Percentiles rank a stretch among this genome's conserved stretches.
Conservation (phyloP, 768 basidiomycete genomes). For the Melanogaster broomeanus region DNA sequence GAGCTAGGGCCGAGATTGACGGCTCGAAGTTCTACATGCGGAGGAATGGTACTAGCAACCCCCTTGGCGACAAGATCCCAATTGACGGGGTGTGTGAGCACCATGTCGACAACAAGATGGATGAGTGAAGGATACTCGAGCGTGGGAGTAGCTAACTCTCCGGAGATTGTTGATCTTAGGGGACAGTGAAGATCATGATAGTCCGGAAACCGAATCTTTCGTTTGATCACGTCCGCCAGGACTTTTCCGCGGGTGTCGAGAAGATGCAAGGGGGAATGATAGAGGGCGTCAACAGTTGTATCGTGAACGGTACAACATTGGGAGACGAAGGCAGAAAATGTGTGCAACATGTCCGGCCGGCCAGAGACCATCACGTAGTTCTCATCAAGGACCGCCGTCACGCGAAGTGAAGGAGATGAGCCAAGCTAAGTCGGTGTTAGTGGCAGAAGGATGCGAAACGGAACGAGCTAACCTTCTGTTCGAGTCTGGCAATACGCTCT, state of each 20-base stretch:
- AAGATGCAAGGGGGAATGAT: slow-evolving; percentile 43
- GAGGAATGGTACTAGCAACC: slow-evolving; percentile 17
- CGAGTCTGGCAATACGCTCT: slow-evolving; percentile 24
- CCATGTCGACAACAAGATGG: slow-evolving; percentile 38
- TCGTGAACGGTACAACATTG: slow-evolving; percentile 38
- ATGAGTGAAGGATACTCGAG: slow-evolving; percentile 32
- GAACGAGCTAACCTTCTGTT: slow-evolving; percentile 17
- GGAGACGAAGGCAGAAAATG: slow-evolving; percentile 43
- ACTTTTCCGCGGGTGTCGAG: slow-evolving; percentile 40
- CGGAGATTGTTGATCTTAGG: slow-evolving; percentile 48
- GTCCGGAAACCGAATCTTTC: slow-evolving; percentile 52
- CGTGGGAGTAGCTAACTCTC: slow-evolving; percentile 33
- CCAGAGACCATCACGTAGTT: slow-evolving; percentile 59
- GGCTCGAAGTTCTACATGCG: slow-evolving; percentile 31
- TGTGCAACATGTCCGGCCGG: slow-evolving; percentile 47
- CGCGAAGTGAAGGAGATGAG: slow-evolving; percentile 34
- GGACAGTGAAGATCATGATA: slow-evolving; percentile 48
- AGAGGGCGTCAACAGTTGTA: slow-evolving; percentile 51
- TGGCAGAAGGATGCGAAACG: background rate
- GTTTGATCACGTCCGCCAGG: slow-evolving; percentile 42
- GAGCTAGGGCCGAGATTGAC: slow-evolving; percentile 53
- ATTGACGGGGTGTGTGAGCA: slow-evolving; percentile 51
- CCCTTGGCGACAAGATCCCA: slow-evolving; percentile 48
- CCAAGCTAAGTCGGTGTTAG: slow-evolving; percentile 10
- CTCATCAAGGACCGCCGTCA: slow-evolving; percentile 54